Conservation (phyloP, 108 stramenopile species). For the Discostella pseudostelligera region DNA sequence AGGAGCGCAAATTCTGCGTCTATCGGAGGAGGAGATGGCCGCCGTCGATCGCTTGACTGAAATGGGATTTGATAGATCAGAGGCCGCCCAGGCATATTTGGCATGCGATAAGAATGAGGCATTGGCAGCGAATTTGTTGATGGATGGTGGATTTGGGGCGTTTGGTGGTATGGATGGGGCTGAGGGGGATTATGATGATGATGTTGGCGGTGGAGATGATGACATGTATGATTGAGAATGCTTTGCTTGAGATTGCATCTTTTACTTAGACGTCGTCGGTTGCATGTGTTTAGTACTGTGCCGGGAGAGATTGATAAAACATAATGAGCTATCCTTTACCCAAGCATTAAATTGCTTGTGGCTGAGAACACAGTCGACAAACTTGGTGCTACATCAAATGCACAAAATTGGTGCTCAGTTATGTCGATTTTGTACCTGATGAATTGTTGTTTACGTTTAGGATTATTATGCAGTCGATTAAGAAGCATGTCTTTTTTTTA, state of each 20-base stretch:
- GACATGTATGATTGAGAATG: constrained; percentile 80
- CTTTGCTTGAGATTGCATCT: neutral
- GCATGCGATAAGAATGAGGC: constrained; percentile 99
- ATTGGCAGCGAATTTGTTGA: constrained; percentile 95
- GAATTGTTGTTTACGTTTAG: neutral
- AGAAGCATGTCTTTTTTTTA: too few relatives aligned
- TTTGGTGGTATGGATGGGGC: constrained; percentile 50
- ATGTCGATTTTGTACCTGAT: neutral
- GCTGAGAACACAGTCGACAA: neutral
- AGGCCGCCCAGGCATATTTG: constrained; percentile 96
- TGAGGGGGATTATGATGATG: constrained; percentile 37
- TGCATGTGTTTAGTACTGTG: too few relatives aligned
- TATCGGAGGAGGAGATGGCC: constrained; percentile 94
- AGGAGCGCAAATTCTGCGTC: constrained; percentile 69
- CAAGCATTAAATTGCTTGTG: neutral
- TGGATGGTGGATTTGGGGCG: constrained; percentile 75
- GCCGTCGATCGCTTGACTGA: constrained; percentile 92
- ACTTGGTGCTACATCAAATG: too few relatives aligned
- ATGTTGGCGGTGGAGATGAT: constrained; percentile 54
- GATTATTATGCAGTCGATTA: neutral
- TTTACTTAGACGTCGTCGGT: too few relatives aligned
- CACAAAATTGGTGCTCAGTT: neutral
- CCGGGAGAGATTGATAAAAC: too few relatives aligned
- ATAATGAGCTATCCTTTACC: too few relatives aligned
- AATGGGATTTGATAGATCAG: constrained; percentile 94